These are phyloP conservation scores for Pleurostoma richardsiae DNA, from an alignment of 2,329 filamentous ascomycete genomes.

Conservation along the genomic window DNA sequence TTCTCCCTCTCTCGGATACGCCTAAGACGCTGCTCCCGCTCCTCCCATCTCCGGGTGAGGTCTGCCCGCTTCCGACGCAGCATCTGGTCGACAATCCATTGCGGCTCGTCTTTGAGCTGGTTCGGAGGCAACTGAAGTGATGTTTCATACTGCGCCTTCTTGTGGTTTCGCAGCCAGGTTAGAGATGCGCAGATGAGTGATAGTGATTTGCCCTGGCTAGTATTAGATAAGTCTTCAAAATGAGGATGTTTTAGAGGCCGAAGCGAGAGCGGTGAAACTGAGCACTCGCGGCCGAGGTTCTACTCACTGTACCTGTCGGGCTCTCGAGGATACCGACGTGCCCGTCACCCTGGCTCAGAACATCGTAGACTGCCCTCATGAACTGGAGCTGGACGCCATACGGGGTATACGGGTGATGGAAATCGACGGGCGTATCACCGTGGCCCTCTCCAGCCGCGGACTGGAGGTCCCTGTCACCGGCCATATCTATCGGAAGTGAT, in stretches of 20 bases:
- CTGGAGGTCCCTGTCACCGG: too few species aligned
- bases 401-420: slow-evolving; percentile 82
- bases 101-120: slow-evolving; percentile 62
- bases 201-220: slow-evolving; percentile 68
- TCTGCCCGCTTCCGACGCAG: slow-evolving; percentile 63
- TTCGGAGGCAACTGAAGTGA: slow-evolving; percentile 38
- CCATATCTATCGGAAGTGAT: too few species aligned
- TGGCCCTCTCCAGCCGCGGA: too few species aligned
- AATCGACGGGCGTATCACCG: slow-evolving; percentile 35
- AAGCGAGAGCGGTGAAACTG: neutral
- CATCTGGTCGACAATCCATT: slow-evolving; percentile 80
- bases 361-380: slow-evolving; percentile 77
- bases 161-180: slow-evolving; percentile 86
- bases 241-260: neutral
- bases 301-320: slow-evolving; percentile 67
- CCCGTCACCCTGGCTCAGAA: slow-evolving; percentile 64
- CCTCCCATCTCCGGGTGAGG: slow-evolving; percentile 60
- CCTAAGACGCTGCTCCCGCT: slow-evolving; percentile 68
- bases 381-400: slow-evolving; percentile 86
- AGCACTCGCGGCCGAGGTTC: slow-evolving; percentile 4
- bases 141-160: slow-evolving; percentile 53
- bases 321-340: slow-evolving; percentile 88
- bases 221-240: slow-evolving; percentile 24
- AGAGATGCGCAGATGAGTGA: slow-evolving; percentile 85
- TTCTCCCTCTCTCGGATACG: slow-evolving; percentile 60